These are phyloP conservation scores for Phytophthora podocarpi DNA, from an alignment of 352 stramenopile species.

Conservation along the genomic window DNA sequence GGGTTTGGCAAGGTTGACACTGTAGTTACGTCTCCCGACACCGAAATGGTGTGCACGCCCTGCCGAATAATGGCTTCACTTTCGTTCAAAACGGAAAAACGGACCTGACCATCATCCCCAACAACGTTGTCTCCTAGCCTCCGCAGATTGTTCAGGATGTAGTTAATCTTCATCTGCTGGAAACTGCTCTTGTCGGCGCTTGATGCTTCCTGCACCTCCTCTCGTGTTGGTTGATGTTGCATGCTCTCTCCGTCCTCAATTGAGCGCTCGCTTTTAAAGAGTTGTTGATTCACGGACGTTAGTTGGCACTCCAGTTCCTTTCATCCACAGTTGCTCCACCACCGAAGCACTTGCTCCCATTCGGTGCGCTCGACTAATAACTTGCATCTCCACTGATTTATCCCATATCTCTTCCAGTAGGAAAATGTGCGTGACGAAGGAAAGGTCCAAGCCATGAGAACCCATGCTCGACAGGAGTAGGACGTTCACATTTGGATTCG, in stretches of 20 bases:
- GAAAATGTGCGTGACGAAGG: conserved; percentile 98
- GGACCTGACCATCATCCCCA: conserved; percentile 40
- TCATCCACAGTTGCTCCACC: conserved; percentile 92
- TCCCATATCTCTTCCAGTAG: conserved; percentile 96
- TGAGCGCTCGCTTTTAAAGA: conserved; percentile 8
- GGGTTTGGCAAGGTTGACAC: conserved; percentile 4
- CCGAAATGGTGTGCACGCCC: conserved; percentile 33
- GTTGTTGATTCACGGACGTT: conserved; percentile 17
- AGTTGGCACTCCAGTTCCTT: conserved; percentile 79
- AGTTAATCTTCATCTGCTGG: conserved; percentile 39
- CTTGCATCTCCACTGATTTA: conserved; percentile 93
- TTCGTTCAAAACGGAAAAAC: conserved; percentile 40
- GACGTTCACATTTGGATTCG: conserved; percentile 72
- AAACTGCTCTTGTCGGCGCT: conserved; percentile 36
- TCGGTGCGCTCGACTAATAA: conserved; percentile 94
- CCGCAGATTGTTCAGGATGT: conserved; percentile 45
- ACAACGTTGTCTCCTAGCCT: conserved; percentile 31
- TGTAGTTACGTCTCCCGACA: conserved; percentile 18
- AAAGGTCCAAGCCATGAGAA: conserved; percentile 94
- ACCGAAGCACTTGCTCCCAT: conserved; percentile 92
- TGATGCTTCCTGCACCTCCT: conserved; percentile 24
- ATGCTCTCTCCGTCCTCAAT: not conserved
- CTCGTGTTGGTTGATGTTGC: conserved; percentile 18
- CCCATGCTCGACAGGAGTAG: conserved; percentile 94
- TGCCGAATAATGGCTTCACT: conserved; percentile 30